These are phyloP conservation scores for Spizellomyces sp. DNA, from an alignment of 192 early-diverging fungal species.

Conservation along the genomic window DNA sequence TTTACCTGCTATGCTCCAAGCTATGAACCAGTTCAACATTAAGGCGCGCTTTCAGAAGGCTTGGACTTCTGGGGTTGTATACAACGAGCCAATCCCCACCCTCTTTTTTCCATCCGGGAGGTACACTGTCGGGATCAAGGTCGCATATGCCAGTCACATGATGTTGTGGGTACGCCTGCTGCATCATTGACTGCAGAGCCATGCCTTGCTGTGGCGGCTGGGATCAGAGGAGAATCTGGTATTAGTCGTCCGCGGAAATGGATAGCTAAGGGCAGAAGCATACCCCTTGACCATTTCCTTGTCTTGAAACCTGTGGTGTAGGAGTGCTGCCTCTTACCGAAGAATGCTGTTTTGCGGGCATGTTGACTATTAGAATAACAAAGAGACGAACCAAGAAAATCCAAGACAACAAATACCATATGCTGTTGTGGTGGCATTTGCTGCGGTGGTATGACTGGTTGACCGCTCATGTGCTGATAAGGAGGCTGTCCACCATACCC, in stretches of 20 bases:
- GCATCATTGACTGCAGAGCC: conserved; percentile 2
- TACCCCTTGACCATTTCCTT: background rate
- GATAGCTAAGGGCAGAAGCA: background rate
- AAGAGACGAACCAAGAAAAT: too few species aligned
- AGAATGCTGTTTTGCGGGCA: too few species aligned
- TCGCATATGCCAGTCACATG: conserved; percentile 62
- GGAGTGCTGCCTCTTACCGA: background rate
- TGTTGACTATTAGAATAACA: too few species aligned
- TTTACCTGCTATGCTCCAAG: conserved; percentile 61
- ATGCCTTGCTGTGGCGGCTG: conserved; percentile 18
- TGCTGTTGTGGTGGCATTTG: background rate
- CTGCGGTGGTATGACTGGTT: background rate
- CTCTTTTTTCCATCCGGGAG: conserved; percentile 77
- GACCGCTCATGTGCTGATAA: conserved; percentile 11
- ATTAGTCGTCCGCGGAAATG: background rate
- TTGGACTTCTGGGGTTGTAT: conserved; percentile 40
- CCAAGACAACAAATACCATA: background rate
- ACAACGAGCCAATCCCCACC: conserved; percentile 89
- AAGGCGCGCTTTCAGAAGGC: conserved; percentile 23
- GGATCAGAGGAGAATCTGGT: background rate
- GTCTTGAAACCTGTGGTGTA: background rate
- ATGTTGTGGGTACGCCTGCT: conserved; percentile 26
- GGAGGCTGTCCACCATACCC: conserved; percentile 4
- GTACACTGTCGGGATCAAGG: conserved; percentile 72
- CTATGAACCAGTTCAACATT: conserved; percentile 46